phyloP scores from a whole-genome alignment of 495 filamentous ascomycete genomes.

The Bombardia bombarda region DNA sequence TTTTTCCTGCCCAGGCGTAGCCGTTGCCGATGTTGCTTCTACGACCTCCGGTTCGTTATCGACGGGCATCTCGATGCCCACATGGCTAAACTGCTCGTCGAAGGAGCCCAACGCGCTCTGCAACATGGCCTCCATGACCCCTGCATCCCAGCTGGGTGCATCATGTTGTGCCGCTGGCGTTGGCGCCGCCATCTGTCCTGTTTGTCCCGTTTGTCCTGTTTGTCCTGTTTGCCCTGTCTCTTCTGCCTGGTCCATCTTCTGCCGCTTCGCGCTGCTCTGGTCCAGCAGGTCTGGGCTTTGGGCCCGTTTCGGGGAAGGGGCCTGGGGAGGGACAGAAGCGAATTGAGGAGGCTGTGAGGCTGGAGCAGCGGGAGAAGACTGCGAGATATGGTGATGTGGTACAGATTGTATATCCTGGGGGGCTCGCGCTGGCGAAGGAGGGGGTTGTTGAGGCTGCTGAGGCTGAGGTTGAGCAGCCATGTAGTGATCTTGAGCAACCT shows the following conservation, averaged over 20 bases:
- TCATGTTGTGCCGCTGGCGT: conserved; percentile 3
- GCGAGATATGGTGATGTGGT: background rate
- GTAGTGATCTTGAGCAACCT: background rate
- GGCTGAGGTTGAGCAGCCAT: background rate
- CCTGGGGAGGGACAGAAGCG: background rate
- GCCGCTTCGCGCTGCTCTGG: conserved; percentile 24
- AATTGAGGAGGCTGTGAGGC: background rate
- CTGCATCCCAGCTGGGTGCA: conserved; percentile 8
- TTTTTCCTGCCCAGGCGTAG: conserved; percentile 12
- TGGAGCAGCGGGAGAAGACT: background rate
- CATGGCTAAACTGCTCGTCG: conserved; percentile 6
- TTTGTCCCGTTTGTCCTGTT: background rate
- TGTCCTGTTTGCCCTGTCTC: background rate
- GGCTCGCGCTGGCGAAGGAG: background rate
- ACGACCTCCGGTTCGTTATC: conserved; percentile 10
- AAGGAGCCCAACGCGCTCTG: conserved; percentile 17
- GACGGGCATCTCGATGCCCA: conserved; percentile 5
- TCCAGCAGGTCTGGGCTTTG: conserved; percentile 20
- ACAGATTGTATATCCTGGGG: background rate
- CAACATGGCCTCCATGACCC: conserved; percentile 19
- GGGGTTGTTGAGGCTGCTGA: background rate
- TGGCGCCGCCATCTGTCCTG: background rate
- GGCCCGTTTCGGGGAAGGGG: conserved; percentile 21
- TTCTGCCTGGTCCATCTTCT: conserved; percentile 19
- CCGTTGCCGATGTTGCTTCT: conserved; percentile 3